These are phyloP conservation scores for Clonostachys byssicola DNA, from an alignment of 2,329 filamentous ascomycete species.

Conservation along the genomic window DNA sequence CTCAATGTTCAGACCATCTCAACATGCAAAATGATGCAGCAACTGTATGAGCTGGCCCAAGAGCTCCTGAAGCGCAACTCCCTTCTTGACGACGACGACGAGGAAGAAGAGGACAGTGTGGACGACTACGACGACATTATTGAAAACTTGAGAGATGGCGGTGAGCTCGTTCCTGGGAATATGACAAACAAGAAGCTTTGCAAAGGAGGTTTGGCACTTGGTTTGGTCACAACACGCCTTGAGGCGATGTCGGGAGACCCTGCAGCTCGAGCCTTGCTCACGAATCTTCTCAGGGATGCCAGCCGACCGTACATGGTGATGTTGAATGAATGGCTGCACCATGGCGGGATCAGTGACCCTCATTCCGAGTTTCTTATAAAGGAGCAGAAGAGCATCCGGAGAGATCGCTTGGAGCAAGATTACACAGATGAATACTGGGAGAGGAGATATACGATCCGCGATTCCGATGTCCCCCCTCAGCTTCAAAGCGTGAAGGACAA, in stretches of 20 bases:
- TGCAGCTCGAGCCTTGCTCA: slow-evolving; percentile 76
- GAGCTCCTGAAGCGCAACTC: slow-evolving; percentile 87
- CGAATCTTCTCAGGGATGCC: slow-evolving; percentile 77
- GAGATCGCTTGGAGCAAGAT: slow-evolving; percentile 88
- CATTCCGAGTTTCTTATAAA: slow-evolving; percentile 93
- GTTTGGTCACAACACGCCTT: slow-evolving; percentile 77
- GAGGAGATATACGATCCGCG: slow-evolving; percentile 89
- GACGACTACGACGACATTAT: slow-evolving; percentile 92
- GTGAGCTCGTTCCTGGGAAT: slow-evolving; percentile 72
- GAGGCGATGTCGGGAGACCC: slow-evolving; percentile 93
- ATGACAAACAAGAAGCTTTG: slow-evolving; percentile 87
- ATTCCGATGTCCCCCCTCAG: slow-evolving; percentile 87
- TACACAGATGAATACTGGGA: slow-evolving; percentile 99
- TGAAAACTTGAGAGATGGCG: slow-evolving; percentile 82
- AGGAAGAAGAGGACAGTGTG: slow-evolving; percentile 68
- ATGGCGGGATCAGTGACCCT: slow-evolving; percentile 90
- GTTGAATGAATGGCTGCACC: slow-evolving; percentile 98
- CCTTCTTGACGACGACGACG: slow-evolving; percentile 75
- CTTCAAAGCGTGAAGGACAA: slow-evolving; percentile 89
- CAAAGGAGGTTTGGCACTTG: slow-evolving; percentile 94
- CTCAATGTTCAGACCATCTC: slow-evolving; percentile 88
- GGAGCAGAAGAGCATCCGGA: slow-evolving; percentile 90
- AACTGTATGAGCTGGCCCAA: slow-evolving; percentile 82
- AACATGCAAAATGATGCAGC: slow-evolving; percentile 85
- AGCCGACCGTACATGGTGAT: slow-evolving; percentile 96